phyloP scores from a whole-genome alignment of 2,329 filamentous ascomycete species.

The Trichophyton rubrum region DNA sequence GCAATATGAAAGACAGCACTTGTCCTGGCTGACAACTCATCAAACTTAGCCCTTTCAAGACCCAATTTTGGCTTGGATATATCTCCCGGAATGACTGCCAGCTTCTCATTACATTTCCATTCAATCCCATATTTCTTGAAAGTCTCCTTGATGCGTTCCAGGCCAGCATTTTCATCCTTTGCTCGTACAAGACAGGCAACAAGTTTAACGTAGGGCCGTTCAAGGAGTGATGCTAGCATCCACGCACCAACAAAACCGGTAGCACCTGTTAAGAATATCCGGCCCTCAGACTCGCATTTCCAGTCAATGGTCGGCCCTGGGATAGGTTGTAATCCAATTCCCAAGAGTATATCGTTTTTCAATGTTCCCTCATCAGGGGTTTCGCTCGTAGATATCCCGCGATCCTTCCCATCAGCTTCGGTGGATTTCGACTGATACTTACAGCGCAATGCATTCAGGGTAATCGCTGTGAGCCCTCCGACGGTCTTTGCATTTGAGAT shows the following conservation, averaged over 20 bases:
- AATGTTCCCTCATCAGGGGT: not conserved
- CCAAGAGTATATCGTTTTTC: not conserved
- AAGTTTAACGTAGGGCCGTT: conserved; percentile 31
- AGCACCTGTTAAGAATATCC: conserved; percentile 64
- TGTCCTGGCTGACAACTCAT: conserved; percentile 21
- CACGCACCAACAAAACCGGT: conserved; percentile 75
- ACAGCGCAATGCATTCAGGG: not conserved
- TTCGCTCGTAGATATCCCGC: not conserved
- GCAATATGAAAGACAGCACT: not conserved
- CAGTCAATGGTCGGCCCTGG: conserved; percentile 9
- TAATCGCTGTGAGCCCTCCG: not conserved
- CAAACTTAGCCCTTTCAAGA: conserved; percentile 39
- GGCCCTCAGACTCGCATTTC: conserved; percentile 16
- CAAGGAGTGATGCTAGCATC: conserved; percentile 56
- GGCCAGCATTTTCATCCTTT: conserved; percentile 32
- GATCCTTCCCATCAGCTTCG: not conserved
- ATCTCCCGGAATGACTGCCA: conserved; percentile 40
- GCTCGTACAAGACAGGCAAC: conserved; percentile 53
- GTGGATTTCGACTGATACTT: not conserved
- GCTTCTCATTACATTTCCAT: conserved; percentile 5
- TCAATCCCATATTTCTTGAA: conserved; percentile 35
- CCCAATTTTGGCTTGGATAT: conserved; percentile 47
- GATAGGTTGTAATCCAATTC: not conserved
- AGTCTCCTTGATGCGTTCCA: conserved; percentile 31
- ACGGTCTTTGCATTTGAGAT: not conserved